phyloP scores from a whole-genome alignment of 805 yeast genomes.

The Nakazawaea siamensis region DNA sequence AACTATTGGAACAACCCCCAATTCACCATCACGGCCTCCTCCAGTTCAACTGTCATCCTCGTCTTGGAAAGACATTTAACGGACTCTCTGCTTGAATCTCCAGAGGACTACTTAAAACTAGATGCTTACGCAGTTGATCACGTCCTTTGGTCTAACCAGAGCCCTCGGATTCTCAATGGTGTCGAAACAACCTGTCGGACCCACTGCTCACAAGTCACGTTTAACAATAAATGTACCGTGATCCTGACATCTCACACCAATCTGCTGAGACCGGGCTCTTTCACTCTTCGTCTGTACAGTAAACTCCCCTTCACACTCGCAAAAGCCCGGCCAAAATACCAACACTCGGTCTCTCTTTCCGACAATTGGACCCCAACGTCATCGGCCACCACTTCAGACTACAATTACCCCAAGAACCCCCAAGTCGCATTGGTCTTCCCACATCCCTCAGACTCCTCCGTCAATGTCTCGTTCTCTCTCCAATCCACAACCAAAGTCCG shows the following conservation, averaged over 20 bases:
- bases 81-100: no score
- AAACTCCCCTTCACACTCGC: constrained; percentile 12
- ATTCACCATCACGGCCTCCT: constrained; percentile 22
- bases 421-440: no score
- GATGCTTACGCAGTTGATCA: constrained; percentile 21
- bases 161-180: constrained; percentile 12
- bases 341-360: no score
- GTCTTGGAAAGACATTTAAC: constrained; percentile 43
- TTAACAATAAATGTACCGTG: constrained; percentile 15
- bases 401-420: no score
- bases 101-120: constrained; percentile 9
- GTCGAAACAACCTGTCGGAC: constrained; percentile 24
- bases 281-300: constrained; percentile 13
- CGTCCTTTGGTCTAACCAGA: constrained; percentile 20
- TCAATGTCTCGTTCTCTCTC: no score
- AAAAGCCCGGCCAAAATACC: no score
- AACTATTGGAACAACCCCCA: constrained; percentile 31
- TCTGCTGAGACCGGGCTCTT: constrained; percentile 6
- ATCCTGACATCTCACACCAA: constrained; percentile 13
- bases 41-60: constrained; percentile 29
- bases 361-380: no score
- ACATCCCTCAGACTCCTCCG: no score
- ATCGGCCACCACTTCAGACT: no score
- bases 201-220: constrained; percentile 15
- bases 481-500: no score